A percentile compares a stretch with the other conserved stretches of the same genome.
phyloP scores from a whole-genome alignment of 2,329 filamentous ascomycete species.

The Sclerotinia trifoliorum region DNA sequence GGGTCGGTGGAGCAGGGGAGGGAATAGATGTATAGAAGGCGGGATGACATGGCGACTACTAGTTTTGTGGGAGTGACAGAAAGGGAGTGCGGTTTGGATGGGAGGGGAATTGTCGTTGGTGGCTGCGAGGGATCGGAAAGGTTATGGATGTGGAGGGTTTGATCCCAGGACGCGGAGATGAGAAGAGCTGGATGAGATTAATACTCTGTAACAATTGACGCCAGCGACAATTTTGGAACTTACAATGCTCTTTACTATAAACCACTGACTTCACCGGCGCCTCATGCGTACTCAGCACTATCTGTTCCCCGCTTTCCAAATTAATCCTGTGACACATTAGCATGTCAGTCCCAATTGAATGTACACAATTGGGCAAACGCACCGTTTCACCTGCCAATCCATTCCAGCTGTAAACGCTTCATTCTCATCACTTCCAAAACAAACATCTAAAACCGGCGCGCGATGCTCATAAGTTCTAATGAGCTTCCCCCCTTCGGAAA shows the following conservation, averaged over 20 bases:
- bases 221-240: constrained; percentile 33
- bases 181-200: constrained; percentile 57
- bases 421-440: constrained; percentile 79
- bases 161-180: constrained; percentile 91
- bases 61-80: constrained; percentile 75
- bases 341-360: background rate
- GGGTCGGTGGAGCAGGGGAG: constrained; percentile 64
- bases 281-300: constrained; percentile 73
- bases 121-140: constrained; percentile 51
- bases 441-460: constrained; percentile 85
- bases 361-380: constrained; percentile 10
- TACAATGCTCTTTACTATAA: constrained; percentile 72
- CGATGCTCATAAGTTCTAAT: constrained; percentile 74
- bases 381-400: constrained; percentile 83
- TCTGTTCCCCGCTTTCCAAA: constrained; percentile 69
- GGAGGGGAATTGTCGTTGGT: constrained; percentile 68
- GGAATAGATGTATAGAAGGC: constrained; percentile 94
- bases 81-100: constrained; percentile 86
- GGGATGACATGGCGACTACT: constrained; percentile 92
- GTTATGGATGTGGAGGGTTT: constrained; percentile 81
- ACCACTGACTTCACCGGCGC: constrained; percentile 80
- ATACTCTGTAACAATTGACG: constrained; percentile 18
- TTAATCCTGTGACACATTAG: constrained; percentile 55
- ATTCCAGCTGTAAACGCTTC: constrained; percentile 84
- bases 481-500: constrained; percentile 56